Base-by-base conservation (phyloP, 306 rosid species). In the Quercus suber region DNA sequence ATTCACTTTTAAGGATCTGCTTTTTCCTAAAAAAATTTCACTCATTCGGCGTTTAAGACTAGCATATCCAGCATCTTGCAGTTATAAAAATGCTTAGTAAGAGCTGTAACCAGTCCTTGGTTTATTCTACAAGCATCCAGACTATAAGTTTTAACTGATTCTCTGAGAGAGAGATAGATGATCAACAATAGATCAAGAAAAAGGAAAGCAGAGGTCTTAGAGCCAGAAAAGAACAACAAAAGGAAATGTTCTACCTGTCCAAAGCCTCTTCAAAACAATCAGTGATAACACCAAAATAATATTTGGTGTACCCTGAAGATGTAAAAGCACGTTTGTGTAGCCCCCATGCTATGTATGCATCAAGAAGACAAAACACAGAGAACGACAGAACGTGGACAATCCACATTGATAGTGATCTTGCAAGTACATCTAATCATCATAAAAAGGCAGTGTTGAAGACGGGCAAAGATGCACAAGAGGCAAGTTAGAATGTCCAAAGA, bases 251-350 rank as follows among this genome's bases (percentile, higher is more conserved):
- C 51, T 64, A 91, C 98, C 98, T 91, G 80, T 95, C 99, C 84
- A 92, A 82, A 73, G 98, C 99, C 92, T 95, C 97, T 70, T 87
- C 96, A 88, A 95, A 95, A 83, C 90, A 89, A 83, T 92, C 96
- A 1, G 82, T 73, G 80, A 90, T 92, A 75, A 92, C 89, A 53
- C 93, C 98, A 88, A 95, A 92, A 77, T 20, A 56, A 83, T 90
- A 92, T 89, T 91, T 95, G 85, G 99, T 90, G 72, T 82, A 74
- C 79, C 90, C 97, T 21, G 88, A 72, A 49, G 83, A 51, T 73
- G 98, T 95, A 80, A 87, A 91, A 76, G 99, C 98, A 84, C 96
- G 81, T 92, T 92, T 79, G 91, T 91, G 75, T 86, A 84, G 82
- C 99, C 97, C 28, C 99, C 99, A 74, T 92, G 96, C 99, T 92